Percentiles rank a stretch among this genome's conserved stretches.
phyloP scores from a whole-genome alignment of 2,329 filamentous ascomycete species.

The Aspergillus aculeatus region DNA sequence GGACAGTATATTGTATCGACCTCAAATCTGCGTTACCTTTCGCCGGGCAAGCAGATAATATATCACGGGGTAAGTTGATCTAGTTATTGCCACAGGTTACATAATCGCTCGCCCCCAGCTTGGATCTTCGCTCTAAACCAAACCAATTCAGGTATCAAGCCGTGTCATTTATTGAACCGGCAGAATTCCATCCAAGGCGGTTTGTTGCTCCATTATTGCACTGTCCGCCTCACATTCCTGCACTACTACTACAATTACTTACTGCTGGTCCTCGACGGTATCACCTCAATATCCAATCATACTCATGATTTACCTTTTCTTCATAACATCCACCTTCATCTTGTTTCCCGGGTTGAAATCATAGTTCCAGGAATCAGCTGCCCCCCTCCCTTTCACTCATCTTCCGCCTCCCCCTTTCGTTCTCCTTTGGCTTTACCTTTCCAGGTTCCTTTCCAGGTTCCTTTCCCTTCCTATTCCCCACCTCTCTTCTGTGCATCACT shows the following conservation, averaged over 20 bases:
- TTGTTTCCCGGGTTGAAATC: neutral
- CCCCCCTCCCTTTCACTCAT: neutral
- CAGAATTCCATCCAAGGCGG: neutral
- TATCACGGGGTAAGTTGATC: too few species aligned
- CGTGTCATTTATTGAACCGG: neutral
- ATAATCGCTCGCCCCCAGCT: neutral
- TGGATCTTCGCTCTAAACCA: neutral
- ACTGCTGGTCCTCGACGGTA: neutral
- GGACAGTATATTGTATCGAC: too few species aligned
- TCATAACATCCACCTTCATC: neutral
- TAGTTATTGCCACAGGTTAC: conserved; percentile 7
- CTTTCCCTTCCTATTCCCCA: conserved; percentile 12
- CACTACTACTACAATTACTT: neutral
- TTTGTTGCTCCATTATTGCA: neutral
- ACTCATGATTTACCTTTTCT: neutral
- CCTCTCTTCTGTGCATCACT: conserved; percentile 3
- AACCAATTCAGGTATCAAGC: conserved; percentile 2
- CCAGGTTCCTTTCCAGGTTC: neutral
- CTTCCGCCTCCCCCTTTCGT: conserved; percentile 14
- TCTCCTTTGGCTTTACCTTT: neutral
- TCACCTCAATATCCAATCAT: neutral
- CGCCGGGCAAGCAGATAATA: too few species aligned
- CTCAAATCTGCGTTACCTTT: too few species aligned
- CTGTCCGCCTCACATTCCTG: neutral
- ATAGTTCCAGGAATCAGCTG: conserved; percentile 3